phyloP scores from a whole-genome alignment of 768 basidiomycete species.

The Collybiopsis confluens region DNA sequence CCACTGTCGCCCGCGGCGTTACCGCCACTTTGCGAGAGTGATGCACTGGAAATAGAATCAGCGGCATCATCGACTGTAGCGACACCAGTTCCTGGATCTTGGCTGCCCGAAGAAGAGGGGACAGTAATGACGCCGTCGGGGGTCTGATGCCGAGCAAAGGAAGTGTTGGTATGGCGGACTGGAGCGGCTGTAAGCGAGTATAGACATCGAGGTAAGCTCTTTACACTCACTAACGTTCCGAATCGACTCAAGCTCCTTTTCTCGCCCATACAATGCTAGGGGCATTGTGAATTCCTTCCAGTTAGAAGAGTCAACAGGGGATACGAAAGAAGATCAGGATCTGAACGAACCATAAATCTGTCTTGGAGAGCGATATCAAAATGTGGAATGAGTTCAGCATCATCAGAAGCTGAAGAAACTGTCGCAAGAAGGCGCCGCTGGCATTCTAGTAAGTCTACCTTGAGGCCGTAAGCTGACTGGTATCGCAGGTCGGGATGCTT shows the following conservation, averaged over 20 bases:
- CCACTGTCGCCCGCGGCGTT: background rate
- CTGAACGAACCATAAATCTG: constrained; percentile 50
- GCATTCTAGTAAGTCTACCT: constrained; percentile 63
- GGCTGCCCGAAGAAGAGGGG: constrained; percentile 29
- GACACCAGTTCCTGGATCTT: constrained; percentile 22
- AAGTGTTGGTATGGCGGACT: constrained; percentile 51
- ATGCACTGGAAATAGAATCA: constrained; percentile 41
- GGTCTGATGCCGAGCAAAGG: constrained; percentile 52
- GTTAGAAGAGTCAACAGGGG: background rate
- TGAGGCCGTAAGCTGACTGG: constrained; percentile 68
- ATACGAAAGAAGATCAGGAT: background rate
- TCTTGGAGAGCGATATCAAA: constrained; percentile 68
- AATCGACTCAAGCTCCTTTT: constrained; percentile 65
- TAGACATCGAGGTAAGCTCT: constrained; percentile 8
- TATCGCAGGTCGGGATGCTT: constrained; percentile 69
- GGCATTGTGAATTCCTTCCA: constrained; percentile 67
- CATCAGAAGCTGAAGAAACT: constrained; percentile 52
- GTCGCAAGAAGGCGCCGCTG: constrained; percentile 59
- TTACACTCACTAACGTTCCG: constrained; percentile 55
- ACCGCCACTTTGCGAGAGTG: constrained; percentile 21
- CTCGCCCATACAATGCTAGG: constrained; percentile 65
- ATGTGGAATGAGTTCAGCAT: constrained; percentile 61
- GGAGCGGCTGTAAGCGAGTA: constrained; percentile 16
- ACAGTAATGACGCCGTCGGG: constrained; percentile 36
- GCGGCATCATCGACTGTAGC: constrained; percentile 33